Evolutionary conservation across 2,329 filamentous ascomycete genomes (phyloP).

Genomic region (Beauveria asiatica): DNA sequence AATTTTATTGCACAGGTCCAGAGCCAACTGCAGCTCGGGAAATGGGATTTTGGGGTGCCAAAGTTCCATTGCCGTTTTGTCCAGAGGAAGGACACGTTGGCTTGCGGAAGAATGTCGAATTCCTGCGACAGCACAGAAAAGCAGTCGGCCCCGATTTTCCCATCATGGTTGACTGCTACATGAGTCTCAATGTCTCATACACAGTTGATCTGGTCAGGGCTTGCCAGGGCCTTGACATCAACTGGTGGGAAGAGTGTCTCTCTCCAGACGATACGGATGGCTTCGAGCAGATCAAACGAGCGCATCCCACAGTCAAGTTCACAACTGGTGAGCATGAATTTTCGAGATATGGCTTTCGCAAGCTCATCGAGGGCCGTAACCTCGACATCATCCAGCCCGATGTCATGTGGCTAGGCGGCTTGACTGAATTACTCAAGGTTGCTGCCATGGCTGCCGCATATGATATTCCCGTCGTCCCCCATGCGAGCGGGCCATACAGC

Average conservation of each 20-base stretch:
- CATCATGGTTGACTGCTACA: constrained; percentile 93
- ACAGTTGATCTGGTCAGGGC: constrained; percentile 85
- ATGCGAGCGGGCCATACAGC: constrained; percentile 87
- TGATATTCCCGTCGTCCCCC: constrained; percentile 90
- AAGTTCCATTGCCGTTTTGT: constrained; percentile 83
- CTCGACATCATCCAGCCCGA: constrained; percentile 92
- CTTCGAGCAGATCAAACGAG: constrained; percentile 80
- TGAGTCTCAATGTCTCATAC: constrained; percentile 88
- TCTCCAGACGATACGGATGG: constrained; percentile 88
- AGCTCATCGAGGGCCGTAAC: constrained; percentile 84
- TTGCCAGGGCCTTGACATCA: constrained; percentile 75
- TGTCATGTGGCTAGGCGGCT: constrained; percentile 92
- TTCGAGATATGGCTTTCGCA: constrained; percentile 88
- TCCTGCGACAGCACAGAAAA: constrained; percentile 75
- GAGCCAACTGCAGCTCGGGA: constrained; percentile 69
- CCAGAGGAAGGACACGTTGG: constrained; percentile 79
- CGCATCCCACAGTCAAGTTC: constrained; percentile 85
- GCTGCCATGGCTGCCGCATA: constrained; percentile 85
- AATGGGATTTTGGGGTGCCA: constrained; percentile 86
- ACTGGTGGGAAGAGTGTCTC: constrained; percentile 96
- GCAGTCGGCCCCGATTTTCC: constrained; percentile 84
- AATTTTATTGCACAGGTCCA: constrained; percentile 94
- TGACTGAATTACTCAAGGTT: constrained; percentile 88
- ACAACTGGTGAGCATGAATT: constrained; percentile 96
- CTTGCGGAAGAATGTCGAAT: constrained; percentile 82